These are phyloP conservation scores for Seiridium unicorne DNA, from an alignment of 2,329 filamentous ascomycete genomes.

Conservation along the genomic window DNA sequence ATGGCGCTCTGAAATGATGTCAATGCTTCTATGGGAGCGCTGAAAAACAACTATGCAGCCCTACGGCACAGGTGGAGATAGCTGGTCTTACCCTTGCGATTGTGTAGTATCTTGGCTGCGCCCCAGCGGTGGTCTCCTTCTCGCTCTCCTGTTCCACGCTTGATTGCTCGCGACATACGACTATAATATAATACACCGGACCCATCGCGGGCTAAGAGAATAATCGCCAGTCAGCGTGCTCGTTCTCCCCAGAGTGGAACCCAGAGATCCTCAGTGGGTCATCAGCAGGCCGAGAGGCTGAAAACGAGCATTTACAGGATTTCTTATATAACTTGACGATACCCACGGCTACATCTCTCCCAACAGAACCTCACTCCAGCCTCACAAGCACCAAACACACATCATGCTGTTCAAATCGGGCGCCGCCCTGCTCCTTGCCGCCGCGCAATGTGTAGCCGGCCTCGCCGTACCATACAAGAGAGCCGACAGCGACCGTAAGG, in stretches of 20 bases:
- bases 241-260: too few relatives aligned
- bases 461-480: neutral
- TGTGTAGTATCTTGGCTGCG: neutral
- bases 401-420: neutral
- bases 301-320: too few relatives aligned
- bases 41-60: neutral
- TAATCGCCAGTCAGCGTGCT: neutral
- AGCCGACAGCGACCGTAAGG: conserved; percentile 1
- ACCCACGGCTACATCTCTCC: neutral
- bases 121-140: neutral
- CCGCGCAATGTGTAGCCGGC: neutral
- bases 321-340: too few relatives aligned
- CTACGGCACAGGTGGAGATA: neutral
- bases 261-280: too few relatives aligned
- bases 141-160: neutral
- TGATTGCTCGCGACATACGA: neutral
- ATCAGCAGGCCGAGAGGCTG: too few relatives aligned
- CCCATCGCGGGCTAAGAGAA: neutral
- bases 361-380: too few relatives aligned
- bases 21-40: neutral
- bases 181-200: neutral
- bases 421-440: neutral
- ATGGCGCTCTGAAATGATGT: neutral
- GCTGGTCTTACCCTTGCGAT: neutral
- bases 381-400: too few relatives aligned